Base-by-base conservation (phyloP, 441 rosid genomes). In the Viola pubescens region DNA sequence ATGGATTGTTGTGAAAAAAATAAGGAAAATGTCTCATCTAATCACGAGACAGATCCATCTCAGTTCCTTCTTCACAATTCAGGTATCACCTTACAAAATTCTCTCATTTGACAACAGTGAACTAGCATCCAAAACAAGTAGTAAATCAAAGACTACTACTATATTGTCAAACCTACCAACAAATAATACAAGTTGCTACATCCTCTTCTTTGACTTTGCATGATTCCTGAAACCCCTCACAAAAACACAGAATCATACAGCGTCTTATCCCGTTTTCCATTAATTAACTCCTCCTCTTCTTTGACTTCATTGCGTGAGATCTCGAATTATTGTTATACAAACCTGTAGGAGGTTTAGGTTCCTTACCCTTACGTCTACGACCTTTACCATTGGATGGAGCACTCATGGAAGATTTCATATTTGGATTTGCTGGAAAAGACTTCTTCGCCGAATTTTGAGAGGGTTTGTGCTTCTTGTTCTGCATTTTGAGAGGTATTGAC, bases 391-490 rank as follows among this genome's bases (percentile, higher is more conserved):
- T 48, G 14, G 52, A 51, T 39, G 52, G n/a, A 6, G 57, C 14
- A 26, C 44, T 43, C 2, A 48, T 56, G 12, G 65, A 44, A 13
- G 58, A 51, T 12, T 58, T 74, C 63, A 65, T 75, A 71, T 70
- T 67, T 3, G 62, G 41, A 49, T 75, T 82, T 63, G 68, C 71
- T 6, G 64, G 45, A 60, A 40, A 62, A 51, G 66, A 53, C 39
- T 62, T 65, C 69, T 70, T 69, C 0, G 64, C 52, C 3, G 8
- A 54, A 9, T 58, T 58, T 14, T 16, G 39, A 0, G 56, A n/a
- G 42, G 4, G 61, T 54, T 77, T 76, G 56, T 49, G 73, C 74
- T 66, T 81, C 63, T 73, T 78, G 37, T 54, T 49, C 37, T 47
- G 67, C 51, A 0, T 52, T 64, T 43, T 50, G 37, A 12, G 52